Evolutionary conservation across 805 yeast species (phyloP), one percentile per base, ranked within the genome.

Genomic region (Spathaspora gorwiae): DNA sequence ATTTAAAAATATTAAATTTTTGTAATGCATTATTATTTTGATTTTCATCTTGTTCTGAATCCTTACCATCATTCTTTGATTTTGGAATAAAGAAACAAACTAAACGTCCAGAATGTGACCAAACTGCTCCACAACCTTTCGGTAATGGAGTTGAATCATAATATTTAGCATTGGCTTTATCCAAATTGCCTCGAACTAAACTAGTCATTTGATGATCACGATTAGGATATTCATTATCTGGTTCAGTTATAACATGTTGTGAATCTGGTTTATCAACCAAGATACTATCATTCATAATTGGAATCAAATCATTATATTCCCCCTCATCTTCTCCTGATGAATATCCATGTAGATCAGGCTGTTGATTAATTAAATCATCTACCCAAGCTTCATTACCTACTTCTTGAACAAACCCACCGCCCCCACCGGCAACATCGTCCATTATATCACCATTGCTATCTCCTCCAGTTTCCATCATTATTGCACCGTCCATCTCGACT

Each of bases 51-150:
- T 57, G 49, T 11, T 56, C 56, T 39, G 65, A 72, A 30, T 47
- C 44, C 6, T 29, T 29, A 5, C 47, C 41, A 3, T 35, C 43
- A 10, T 29, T 12, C 15, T 27, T 42, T 7, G 39, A 14, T 41
- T 78, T 78, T 0, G 84, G 81, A 8, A 84, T 77, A 64, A 88
- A 89, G 56, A 90, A 90, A 57, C 96, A 87, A 1, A 90, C 84
- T 42, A 90, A 67, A 47, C 80, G 80, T 0, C 97, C 97, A 3
- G 79, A 76, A 10, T 80, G 75, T 0, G 95, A 75, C 96, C 97
- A 90, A 1, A 80, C 70, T 0, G 96, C 97, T 8, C 97, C 97
- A 68, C 96, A 90, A 8, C 90, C 94, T 57, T 87, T 90, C 0
- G 97, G 97, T 11, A 90, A 76, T 0, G 97, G 97, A 0, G 96